Percentiles rank a stretch among this genome's conserved stretches.
These are phyloP conservation scores for Calcarisporium arbuscula DNA, from an alignment of 2,329 filamentous ascomycete species.

Conservation along the genomic window DNA sequence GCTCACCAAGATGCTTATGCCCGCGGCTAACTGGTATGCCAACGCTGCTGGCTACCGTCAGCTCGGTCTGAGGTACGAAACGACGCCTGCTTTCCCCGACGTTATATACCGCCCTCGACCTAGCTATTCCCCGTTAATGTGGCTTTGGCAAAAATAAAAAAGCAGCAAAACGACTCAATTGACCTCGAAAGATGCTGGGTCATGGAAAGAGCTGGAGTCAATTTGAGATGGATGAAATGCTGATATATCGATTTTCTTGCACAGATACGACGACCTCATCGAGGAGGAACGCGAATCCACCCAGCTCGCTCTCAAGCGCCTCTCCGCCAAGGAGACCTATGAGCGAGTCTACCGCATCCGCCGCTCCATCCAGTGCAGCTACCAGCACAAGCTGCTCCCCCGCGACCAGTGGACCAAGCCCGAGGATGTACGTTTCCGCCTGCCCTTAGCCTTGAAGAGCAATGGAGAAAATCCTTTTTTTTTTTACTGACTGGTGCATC, in stretches of 20 bases:
- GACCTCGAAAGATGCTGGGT: neutral
- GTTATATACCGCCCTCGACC: conserved; percentile 1
- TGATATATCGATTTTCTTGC: conserved; percentile 15
- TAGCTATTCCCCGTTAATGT: too few relatives aligned
- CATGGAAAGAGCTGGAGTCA: too few relatives aligned
- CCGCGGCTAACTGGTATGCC: conserved; percentile 81
- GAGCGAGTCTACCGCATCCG: conserved; percentile 97
- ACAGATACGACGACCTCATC: conserved; percentile 88
- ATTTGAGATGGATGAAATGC: conserved; percentile 10
- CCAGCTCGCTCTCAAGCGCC: conserved; percentile 82
- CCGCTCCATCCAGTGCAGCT: conserved; percentile 76
- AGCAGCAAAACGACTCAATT: too few relatives aligned
- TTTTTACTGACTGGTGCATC: conserved; percentile 5
- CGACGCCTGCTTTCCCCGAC: too few relatives aligned
- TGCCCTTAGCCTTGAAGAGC: too few relatives aligned
- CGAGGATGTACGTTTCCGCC: conserved; percentile 36
- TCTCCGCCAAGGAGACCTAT: conserved; percentile 84
- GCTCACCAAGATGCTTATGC: conserved; percentile 70
- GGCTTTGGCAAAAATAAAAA: too few relatives aligned
- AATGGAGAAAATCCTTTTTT: conserved; percentile 11
- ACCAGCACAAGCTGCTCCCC: conserved; percentile 59
- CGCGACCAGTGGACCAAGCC: conserved; percentile 55
- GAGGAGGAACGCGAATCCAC: conserved; percentile 86
- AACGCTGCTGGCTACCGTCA: conserved; percentile 88
- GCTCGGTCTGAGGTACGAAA: conserved; percentile 75